Evolutionary conservation across 2,329 filamentous ascomycete genomes (phyloP), one percentile per base, ranked within the genome.

Genomic region (Helicocarpus griseus): DNA sequence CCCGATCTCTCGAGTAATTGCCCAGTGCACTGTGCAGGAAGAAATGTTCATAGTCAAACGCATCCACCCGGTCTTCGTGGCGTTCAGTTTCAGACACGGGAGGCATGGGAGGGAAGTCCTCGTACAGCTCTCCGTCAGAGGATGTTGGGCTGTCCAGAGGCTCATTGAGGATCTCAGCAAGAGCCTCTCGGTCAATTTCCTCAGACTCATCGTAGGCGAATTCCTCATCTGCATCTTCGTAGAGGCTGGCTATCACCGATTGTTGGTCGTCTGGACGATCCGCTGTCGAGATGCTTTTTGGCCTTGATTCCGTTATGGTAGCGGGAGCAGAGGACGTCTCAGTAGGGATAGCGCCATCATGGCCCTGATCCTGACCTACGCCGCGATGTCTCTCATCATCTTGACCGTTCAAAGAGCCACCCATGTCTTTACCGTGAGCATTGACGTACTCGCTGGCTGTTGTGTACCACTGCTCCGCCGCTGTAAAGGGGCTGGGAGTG

Each of bases 41-140:
- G 70, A 96, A 96, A 64, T 95, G 85, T 66, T 95, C 87, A 56
- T 97, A 97, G 66, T 97, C 91, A 62, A 97, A 97, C 1, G 90
- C 90, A 67, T 97, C 91, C 58, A 90, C 84, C 19, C 91, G 86
- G 66, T 96, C 89, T 70, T 97, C 91, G 62, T 97, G 91, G 0
- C 89, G 88, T 5, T 86, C 71, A 7, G 78, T 77, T 48, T 80
- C 76, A 50, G 80, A 75, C 45, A 76, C 65, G 0, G 53, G 61
- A 9, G 64, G 62, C 13, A 63, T 58, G 3, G 64, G 52, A 6
- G 64, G 63, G 22, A 68, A 63, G n/a, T 65, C 61, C 44, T 66
- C 62, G 43, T 68, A 54, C n/a, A 63, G 45, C 8, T 19, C 64
- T 22, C 64, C 61, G 11, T 54, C 49, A 11, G 49, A 38, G 11